These are phyloP conservation scores for Acacia acuminata DNA, from an alignment of 306 rosid genomes.

Conservation along the genomic window DNA sequence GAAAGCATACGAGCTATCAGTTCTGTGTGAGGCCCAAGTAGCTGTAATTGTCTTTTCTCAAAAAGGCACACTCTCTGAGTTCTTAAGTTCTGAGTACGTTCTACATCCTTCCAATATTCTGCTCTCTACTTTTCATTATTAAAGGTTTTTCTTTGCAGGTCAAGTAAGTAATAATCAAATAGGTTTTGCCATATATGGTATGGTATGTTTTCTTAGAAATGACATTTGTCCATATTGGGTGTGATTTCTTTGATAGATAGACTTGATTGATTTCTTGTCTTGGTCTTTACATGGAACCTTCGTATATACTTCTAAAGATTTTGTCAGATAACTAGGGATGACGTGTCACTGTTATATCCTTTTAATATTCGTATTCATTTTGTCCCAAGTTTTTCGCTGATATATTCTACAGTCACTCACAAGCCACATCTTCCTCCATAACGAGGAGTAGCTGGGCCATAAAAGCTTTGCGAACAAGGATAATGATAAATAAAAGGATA, in stretches of 20 bases:
- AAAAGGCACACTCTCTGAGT: conserved; percentile 59
- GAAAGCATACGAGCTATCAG: conserved; percentile 50
- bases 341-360: not conserved
- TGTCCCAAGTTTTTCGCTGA: no score
- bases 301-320: not conserved
- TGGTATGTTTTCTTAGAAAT: not conserved
- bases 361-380: no score
- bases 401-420: no score
- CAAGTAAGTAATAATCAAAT: not conserved
- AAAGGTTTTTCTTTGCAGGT: not conserved
- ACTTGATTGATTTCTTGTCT: not conserved
- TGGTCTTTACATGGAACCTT: not conserved
- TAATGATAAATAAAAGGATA: no score
- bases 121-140: not conserved
- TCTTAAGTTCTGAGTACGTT: conserved; percentile 65
- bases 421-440: no score
- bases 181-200: not conserved
- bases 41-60: conserved; percentile 70
- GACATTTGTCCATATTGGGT: no score
- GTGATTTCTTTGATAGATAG: no score
- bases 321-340: not conserved
- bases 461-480: no score
- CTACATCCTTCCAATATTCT: not conserved
- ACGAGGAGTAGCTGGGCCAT: no score
- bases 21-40: conserved; percentile 68